Base-by-base conservation (phyloP, 73 alveolate genomes). In the Tetrahymena malaccensis region DNA sequence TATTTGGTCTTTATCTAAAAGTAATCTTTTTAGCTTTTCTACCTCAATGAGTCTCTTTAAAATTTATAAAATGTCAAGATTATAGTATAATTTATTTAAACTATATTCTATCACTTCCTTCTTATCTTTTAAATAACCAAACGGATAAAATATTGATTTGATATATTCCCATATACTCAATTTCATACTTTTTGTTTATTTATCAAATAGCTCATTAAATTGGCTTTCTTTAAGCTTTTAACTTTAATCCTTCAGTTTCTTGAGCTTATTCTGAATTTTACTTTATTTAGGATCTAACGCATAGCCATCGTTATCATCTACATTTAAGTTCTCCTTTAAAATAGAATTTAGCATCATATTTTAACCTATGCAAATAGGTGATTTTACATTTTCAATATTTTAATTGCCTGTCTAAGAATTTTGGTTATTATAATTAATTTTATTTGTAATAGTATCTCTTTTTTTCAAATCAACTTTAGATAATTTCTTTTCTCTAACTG, bases 21-120 rank as follows among this genome's bases (percentile, higher is more conserved):
- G 93, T 22, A 94, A 84, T 85, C 85, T 94, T 94, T 94, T 94
- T 33, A 94, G 43, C 35, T 94, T 94, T 38, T 94, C 96, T 35
- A 94, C 56, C 25, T 94, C 96, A 22, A 84, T 17, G 10, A 94
- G 85, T 94, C 56, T 94, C 44, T 94, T 94, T 3, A 84, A 44
- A 8, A 94, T 94, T 37, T 94, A 40, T 5, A 93, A 84, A 11
- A 94, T 94, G 43, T 94, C 96, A 16, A 94, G 55, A n/a, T 85
- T 43, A 94, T 94, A 43, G 35, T 70, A 84, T 25, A 94, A 33
- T 25, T 94, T 94, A 12, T 57, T 70, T 83, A 94, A 37, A 5
- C 94, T 84, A 94, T 83, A 94, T 13, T 85, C 35, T 27, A 94
- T 94, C 5, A 94, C 22, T 84, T 70, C 34, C 40, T 85, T 43